A percentile compares a stretch with the other conserved stretches of the same genome.
Conservation (phyloP, 139 green algal genomes). For the Chlorella sp. region DNA sequence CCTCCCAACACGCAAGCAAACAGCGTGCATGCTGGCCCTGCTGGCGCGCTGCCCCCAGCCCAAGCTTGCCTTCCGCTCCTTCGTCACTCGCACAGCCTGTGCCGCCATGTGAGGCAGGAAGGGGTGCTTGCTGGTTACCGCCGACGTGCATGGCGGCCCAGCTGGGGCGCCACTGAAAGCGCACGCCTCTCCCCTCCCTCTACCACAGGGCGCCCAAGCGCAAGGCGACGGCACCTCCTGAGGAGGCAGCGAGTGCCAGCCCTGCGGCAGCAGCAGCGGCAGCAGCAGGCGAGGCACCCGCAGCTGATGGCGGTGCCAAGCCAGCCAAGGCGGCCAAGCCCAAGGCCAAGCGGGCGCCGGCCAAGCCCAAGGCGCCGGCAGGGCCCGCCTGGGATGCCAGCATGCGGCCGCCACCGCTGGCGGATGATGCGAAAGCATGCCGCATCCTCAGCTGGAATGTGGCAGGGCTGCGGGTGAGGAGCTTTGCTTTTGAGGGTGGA, state of each 20-base stretch:
- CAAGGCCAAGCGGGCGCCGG: conserved; percentile 4
- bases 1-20: no score
- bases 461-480: conserved; percentile 40
- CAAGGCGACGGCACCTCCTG: no score
- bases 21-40: no score
- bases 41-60: no score
- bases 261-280: background rate
- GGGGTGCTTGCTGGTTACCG: no score
- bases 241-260: background rate
- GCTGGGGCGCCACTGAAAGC: no score
- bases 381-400: background rate
- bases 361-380: conserved; percentile 15
- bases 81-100: no score
- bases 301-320: background rate
- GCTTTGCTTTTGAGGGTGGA: background rate
- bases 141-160: no score
- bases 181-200: no score
- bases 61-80: no score
- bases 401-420: conserved; percentile 25
- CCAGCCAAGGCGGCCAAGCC: background rate
- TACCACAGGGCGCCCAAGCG: no score
- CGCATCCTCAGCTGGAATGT: conserved; percentile 76
- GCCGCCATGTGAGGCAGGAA: no score
- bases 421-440: background rate
- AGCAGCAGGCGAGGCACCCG: background rate